phyloP scores from a whole-genome alignment of 306 rosid genomes.

The Rubus idaeus region DNA sequence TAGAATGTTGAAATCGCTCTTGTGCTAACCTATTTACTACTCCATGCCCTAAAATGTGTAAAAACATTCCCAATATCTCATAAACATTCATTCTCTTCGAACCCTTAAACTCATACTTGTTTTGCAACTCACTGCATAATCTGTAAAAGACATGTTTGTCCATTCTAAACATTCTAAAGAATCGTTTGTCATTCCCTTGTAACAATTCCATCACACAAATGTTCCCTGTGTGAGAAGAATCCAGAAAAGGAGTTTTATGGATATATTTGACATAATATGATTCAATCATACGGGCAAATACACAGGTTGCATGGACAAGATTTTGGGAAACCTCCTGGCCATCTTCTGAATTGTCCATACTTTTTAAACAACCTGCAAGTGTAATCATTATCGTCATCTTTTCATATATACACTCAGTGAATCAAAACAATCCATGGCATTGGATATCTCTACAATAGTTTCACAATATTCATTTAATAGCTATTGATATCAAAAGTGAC shows the following conservation, averaged over 20 bases:
- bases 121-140: background rate
- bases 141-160: background rate
- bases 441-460: no score
- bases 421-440: no score
- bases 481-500: no score
- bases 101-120: background rate
- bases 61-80: background rate
- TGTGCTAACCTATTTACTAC: background rate
- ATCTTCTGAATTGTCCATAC: background rate
- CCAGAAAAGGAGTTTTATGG: background rate
- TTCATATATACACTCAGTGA: background rate
- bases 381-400: background rate
- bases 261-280: background rate
- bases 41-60: background rate
- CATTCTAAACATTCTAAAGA: slow-evolving; percentile 1
- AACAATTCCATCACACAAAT: background rate
- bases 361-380: background rate
- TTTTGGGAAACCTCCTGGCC: background rate
- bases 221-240: background rate
- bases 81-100: background rate
- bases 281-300: no score
- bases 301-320: no score
- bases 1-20: background rate
- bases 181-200: background rate
- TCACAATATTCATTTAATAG: no score